Percentiles rank a stretch among this genome's conserved stretches.
These are phyloP conservation scores for Vitis amurensis DNA, from an alignment of 164 flowering plant species.

Conservation along the genomic window DNA sequence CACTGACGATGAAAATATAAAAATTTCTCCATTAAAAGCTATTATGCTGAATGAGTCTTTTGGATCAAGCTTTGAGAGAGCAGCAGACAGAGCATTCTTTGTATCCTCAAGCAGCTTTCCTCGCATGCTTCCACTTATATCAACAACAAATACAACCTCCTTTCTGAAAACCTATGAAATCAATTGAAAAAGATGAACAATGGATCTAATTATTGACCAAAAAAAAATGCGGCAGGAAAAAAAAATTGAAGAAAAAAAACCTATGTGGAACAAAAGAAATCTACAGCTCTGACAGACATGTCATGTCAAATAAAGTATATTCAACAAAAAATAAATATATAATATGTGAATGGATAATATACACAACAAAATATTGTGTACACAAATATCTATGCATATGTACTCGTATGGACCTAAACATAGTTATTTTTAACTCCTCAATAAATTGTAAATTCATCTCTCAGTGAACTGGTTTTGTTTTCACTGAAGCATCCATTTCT, in stretches of 20 bases:
- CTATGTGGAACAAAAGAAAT: background rate
- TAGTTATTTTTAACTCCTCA: too few relatives aligned
- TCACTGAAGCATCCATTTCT: too few relatives aligned
- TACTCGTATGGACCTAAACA: too few relatives aligned
- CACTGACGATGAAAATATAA: slow-evolving; percentile 64
- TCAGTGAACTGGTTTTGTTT: too few relatives aligned
- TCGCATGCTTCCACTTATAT: slow-evolving; percentile 89
- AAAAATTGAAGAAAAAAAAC: background rate
- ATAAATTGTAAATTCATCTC: too few relatives aligned
- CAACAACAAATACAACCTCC: slow-evolving; percentile 76
- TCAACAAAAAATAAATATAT: too few relatives aligned
- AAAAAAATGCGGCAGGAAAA: background rate
- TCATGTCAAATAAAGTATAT: background rate
- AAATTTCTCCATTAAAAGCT: slow-evolving; percentile 70
- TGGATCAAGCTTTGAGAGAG: slow-evolving; percentile 57
- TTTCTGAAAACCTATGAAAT: slow-evolving; percentile 66
- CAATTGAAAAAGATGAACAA: slow-evolving; percentile 9
- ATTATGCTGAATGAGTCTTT: slow-evolving; percentile 76
- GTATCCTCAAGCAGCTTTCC: slow-evolving; percentile 70
- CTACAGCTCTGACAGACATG: slow-evolving; percentile 6
- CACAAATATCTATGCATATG: too few relatives aligned
- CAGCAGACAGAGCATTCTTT: slow-evolving; percentile 51
- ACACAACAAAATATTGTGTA: too few relatives aligned
- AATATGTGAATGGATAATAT: too few relatives aligned
- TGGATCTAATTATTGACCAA: too few relatives aligned